A percentile compares a stretch with the other conserved stretches of the same genome.
Evolutionary conservation across 768 basidiomycete species (phyloP).

Genomic region (Psilocybe azurescens): DNA sequence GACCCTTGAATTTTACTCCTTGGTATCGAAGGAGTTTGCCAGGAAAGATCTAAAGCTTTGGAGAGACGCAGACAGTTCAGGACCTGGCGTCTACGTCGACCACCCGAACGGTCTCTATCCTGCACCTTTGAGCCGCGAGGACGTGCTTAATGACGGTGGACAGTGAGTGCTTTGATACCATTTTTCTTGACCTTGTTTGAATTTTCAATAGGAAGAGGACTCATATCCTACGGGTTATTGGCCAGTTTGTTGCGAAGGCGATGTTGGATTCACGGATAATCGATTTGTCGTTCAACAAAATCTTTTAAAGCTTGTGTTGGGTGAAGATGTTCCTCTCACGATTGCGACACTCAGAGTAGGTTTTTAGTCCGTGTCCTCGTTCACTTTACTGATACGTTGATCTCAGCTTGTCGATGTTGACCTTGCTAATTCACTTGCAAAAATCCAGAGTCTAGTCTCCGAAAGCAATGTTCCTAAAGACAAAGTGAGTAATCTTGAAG

Average conservation of each 20-base stretch:
- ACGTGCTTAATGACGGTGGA: constrained; percentile 73
- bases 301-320: constrained; percentile 93
- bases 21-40: constrained; percentile 95
- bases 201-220: constrained; percentile 68
- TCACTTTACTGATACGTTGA: constrained; percentile 15
- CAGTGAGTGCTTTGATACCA: constrained; percentile 51
- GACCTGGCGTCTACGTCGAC: constrained; percentile 73
- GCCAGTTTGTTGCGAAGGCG: constrained; percentile 96
- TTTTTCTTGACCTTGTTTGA: constrained; percentile 10
- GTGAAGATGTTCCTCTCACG: constrained; percentile 83
- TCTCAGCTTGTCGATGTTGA: constrained; percentile 80
- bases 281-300: constrained; percentile 91
- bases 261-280: constrained; percentile 97
- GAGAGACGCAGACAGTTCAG: constrained; percentile 79
- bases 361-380: not conserved
- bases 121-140: constrained; percentile 74
- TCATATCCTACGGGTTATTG: constrained; percentile 87
- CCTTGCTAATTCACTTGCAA: constrained; percentile 84
- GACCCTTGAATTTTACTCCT: constrained; percentile 97
- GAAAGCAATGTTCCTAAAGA: constrained; percentile 47
- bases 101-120: constrained; percentile 91
- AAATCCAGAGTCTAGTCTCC: constrained; percentile 73
- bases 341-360: constrained; percentile 82
- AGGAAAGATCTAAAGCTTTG: constrained; percentile 87
- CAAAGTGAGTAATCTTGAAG: constrained; percentile 47